These are phyloP conservation scores for Eryngium alpinum DNA, from an alignment of 140 eudicot species.

Conservation along the genomic window DNA sequence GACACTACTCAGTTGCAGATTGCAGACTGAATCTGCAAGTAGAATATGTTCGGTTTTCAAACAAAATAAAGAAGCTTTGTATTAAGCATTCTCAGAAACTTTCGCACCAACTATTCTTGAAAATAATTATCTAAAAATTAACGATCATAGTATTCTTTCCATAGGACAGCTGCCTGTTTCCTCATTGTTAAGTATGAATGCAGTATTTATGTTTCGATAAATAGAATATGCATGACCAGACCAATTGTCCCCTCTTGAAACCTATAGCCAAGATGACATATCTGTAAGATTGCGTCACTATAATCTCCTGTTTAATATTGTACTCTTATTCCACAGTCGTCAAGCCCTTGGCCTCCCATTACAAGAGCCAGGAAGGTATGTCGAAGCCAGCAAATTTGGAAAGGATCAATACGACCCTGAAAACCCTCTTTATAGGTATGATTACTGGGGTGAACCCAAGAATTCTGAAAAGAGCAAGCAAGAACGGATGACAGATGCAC, in stretches of 20 bases:
- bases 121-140: not conserved
- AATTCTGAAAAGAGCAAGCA: conserved; percentile 82
- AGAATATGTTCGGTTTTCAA: not conserved
- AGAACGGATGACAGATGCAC: conserved; percentile 62
- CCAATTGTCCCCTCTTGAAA: not conserved
- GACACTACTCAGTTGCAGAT: not conserved
- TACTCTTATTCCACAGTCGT: conserved; percentile 50
- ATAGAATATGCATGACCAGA: not conserved
- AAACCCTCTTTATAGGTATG: conserved; percentile 73
- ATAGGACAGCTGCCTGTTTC: not conserved
- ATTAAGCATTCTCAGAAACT: no score
- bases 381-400: conserved; percentile 54
- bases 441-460: conserved; percentile 98
- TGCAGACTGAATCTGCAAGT: not conserved
- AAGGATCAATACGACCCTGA: conserved; percentile 81
- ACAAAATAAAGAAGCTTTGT: not conserved
- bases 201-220: not conserved
- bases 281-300: not conserved
- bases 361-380: conserved; percentile 83
- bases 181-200: not conserved
- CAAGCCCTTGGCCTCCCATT: conserved; percentile 80
- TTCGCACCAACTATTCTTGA: no score
- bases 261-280: not conserved
- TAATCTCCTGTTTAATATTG: not conserved
- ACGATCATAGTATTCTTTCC: not conserved